phyloP scores from a whole-genome alignment of 768 basidiomycete genomes.

The Mycena venus region DNA sequence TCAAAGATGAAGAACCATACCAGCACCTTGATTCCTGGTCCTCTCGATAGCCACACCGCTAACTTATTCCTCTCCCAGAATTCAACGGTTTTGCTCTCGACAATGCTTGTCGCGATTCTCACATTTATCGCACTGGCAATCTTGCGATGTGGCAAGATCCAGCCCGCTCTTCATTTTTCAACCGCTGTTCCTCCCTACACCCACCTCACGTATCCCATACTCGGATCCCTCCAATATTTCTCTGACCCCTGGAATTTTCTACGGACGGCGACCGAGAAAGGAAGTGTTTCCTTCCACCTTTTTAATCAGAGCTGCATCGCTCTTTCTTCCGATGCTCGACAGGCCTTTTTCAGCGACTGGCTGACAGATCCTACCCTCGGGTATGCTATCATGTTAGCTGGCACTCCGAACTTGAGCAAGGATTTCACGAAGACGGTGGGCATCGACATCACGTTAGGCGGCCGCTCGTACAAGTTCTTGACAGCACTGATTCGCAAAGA shows the following conservation, averaged over 20 bases:
- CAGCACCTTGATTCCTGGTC: neutral
- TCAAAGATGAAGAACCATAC: neutral
- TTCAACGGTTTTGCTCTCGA: neutral
- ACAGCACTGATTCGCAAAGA: slow-evolving; percentile 8
- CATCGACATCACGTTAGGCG: slow-evolving; percentile 8
- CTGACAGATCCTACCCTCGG: neutral
- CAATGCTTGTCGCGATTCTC: neutral
- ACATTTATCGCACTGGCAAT: neutral
- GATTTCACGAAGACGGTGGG: slow-evolving; percentile 8
- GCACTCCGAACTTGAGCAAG: slow-evolving; percentile 14
- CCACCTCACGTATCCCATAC: slow-evolving; percentile 7
- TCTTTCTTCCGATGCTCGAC: neutral
- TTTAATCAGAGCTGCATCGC: slow-evolving; percentile 7
- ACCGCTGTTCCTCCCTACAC: slow-evolving; percentile 1
- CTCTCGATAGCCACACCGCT: neutral
- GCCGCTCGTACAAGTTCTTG: slow-evolving; percentile 16
- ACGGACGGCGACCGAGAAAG: neutral
- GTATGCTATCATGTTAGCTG: slow-evolving; percentile 14
- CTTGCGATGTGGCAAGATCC: neutral
- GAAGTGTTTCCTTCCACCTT: slow-evolving; percentile 13
- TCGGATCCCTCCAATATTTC: slow-evolving; percentile 19
- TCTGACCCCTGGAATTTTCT: slow-evolving; percentile 12
- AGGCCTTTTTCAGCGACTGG: slow-evolving; percentile 12
- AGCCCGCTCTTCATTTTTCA: neutral
- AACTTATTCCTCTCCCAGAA: neutral